Base-by-base conservation (phyloP, 176 grass and related monocot species). In the Oryza meridionalis region DNA sequence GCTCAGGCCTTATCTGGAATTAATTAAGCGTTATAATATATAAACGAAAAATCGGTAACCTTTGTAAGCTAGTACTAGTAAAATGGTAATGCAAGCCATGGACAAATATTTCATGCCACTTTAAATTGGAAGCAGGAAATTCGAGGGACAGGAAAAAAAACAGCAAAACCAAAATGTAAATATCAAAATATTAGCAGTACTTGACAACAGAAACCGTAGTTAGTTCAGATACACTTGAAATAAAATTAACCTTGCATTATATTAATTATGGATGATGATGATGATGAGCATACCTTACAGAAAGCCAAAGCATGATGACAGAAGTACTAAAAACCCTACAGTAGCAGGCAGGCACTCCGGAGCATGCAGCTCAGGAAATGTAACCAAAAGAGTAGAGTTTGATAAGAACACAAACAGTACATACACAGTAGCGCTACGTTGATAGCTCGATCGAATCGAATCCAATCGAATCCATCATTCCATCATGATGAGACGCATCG, bases 281-380 rank as follows among this genome's bases (percentile, higher is more conserved):
- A 72, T 78, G 22, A 69, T 76, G 55, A 77, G 2, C 83, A 72
- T 66, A 80, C 40, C 84, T 76, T 84, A 87, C 84, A 87, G 69
- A 90, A 75, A 75, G 69, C 80, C 2, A 62, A 83, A 90, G 69
- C 67, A 71, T 63, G 44, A 90, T 58, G 17, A 21, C 53, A 58
- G 53, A 27, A 27, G 53, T 55, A 67, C 72, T 44, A 77, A 65
- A 90, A 90, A 86, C 84, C 88, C 88, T 86, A 86, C 88, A 86
- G 79, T 83, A 90, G 68, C 53, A 51, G 42, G 42, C 62, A 82
- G 72, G 68, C n/a, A 73, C 16, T 65, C 51, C 50, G 75, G 66
- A 45, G 73, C 29, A 31, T 3, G 29, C 61, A 59, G 40, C 43
- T 9, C 63, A 82, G 75, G 62, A 86, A 69, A 80, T 70, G 75